Percentiles rank a stretch among this genome's conserved stretches.
These are phyloP conservation scores for Gossypium mustelinum DNA, from an alignment of 345 rosid genomes.

Conservation along the genomic window DNA sequence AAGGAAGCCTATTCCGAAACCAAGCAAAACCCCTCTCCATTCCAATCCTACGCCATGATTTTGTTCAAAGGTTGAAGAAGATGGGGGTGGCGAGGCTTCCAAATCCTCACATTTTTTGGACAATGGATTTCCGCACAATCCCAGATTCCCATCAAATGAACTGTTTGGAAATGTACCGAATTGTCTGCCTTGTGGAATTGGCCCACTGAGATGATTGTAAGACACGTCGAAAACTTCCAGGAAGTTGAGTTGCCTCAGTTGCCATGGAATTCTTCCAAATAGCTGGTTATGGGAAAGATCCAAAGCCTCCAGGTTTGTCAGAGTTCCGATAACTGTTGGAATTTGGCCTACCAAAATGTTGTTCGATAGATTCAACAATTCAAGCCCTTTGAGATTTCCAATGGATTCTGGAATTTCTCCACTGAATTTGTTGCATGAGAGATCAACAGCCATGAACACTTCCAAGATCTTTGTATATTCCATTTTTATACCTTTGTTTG, in stretches of 20 bases:
- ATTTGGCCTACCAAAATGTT: constrained; percentile 2
- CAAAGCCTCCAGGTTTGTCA: constrained; percentile 2
- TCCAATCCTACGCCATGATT: neutral
- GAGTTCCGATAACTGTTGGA: neutral
- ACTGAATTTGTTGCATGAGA: constrained; percentile 6
- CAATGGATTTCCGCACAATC: constrained; percentile 6
- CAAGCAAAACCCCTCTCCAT: constrained; percentile 9
- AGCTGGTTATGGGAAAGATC: constrained; percentile 12
- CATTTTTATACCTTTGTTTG: constrained; percentile 6
- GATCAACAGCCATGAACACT: constrained; percentile 6
- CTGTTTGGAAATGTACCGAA: neutral
- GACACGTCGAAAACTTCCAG: constrained; percentile 4
- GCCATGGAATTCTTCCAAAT: neutral
- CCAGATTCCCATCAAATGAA: constrained; percentile 9
- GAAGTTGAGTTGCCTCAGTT: neutral
- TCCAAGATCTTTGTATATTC: constrained; percentile 1
- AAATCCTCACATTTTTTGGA: neutral
- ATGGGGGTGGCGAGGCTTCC: neutral
- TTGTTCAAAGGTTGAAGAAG: neutral
- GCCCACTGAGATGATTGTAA: neutral
- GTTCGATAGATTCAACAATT: constrained; percentile 6
- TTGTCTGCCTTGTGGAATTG: constrained; percentile 11
- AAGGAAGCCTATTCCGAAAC: neutral
- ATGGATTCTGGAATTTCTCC: constrained; percentile 7
- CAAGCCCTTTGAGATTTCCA: neutral